phyloP scores from a whole-genome alignment of 306 rosid species.

The Dicorynia guianensis region DNA sequence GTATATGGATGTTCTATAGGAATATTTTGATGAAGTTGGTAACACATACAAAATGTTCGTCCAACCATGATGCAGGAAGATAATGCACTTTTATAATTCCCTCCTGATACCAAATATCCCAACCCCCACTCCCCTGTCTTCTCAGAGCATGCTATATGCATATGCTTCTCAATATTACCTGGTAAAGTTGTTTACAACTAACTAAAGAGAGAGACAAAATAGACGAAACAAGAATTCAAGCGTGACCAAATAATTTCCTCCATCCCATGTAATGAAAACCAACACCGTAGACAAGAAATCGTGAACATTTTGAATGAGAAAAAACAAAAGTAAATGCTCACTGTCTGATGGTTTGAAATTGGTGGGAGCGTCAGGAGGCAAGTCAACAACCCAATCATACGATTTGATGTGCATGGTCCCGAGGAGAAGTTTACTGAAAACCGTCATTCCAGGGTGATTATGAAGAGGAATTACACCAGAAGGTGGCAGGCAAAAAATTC shows the following conservation, averaged over 20 bases:
- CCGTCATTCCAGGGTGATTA: constrained; percentile 98
- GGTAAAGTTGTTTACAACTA: no score
- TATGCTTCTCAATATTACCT: no score
- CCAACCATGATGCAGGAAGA: no score
- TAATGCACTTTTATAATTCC: no score
- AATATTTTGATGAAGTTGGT: no score
- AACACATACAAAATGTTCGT: neutral
- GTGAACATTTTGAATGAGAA: neutral
- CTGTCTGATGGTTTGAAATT: constrained; percentile 54
- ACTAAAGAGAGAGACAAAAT: neutral
- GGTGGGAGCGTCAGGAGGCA: constrained; percentile 39
- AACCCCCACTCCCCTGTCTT: no score
- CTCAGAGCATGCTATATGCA: no score
- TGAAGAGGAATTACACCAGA: constrained; percentile 91
- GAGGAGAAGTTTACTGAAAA: constrained; percentile 84
- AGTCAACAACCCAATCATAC: constrained; percentile 79
- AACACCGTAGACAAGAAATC: neutral
- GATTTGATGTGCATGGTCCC: constrained; percentile 96
- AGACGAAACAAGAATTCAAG: neutral
- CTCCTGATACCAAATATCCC: no score
- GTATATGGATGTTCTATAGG: neutral
- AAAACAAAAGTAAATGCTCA: constrained; percentile 40
- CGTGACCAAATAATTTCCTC: neutral
- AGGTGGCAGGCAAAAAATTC: constrained; percentile 94
- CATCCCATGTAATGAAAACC: neutral